Percentiles rank a stretch among this genome's conserved stretches.
Evolutionary conservation across 208 protist species (phyloP).

Genomic region (Balamuthia mandrillaris): DNA sequence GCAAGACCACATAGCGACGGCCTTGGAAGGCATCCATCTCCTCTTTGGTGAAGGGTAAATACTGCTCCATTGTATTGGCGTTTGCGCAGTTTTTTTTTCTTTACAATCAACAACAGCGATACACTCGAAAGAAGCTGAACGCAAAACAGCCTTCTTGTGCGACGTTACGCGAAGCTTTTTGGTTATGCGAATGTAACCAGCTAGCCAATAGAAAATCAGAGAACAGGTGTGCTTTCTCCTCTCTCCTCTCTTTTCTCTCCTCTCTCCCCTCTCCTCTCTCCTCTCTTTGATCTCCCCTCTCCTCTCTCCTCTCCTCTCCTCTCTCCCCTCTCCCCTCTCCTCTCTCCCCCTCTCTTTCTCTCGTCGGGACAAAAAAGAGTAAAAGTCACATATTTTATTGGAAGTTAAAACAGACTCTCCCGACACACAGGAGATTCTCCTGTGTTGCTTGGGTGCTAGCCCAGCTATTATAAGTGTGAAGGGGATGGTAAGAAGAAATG

Average conservation of each 20-base stretch:
- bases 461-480: no score
- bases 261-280: not conserved
- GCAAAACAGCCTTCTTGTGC: no score
- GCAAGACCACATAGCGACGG: not conserved
- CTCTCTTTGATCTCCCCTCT: not conserved
- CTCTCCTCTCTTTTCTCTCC: not conserved
- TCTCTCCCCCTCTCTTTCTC: no score
- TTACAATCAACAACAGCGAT: not conserved
- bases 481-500: no score
- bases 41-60: not conserved
- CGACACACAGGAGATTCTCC: no score
- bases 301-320: slow-evolving; percentile 13
- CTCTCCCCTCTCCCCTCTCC: slow-evolving; percentile 1
- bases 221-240: not conserved
- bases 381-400: no score
- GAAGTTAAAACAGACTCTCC: no score
- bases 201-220: not conserved
- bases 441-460: no score
- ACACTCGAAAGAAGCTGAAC: slow-evolving; percentile 41
- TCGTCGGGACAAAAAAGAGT: no score
- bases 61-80: not conserved
- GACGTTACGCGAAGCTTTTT: not conserved
- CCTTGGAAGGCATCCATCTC: not conserved
- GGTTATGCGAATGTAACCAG: not conserved
- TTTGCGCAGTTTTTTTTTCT: slow-evolving; percentile 16